A percentile compares a stretch with the other conserved stretches of the same genome.
Evolutionary conservation across 2,329 filamentous ascomycete species (phyloP).

Genomic region (Alternaria triticina): DNA sequence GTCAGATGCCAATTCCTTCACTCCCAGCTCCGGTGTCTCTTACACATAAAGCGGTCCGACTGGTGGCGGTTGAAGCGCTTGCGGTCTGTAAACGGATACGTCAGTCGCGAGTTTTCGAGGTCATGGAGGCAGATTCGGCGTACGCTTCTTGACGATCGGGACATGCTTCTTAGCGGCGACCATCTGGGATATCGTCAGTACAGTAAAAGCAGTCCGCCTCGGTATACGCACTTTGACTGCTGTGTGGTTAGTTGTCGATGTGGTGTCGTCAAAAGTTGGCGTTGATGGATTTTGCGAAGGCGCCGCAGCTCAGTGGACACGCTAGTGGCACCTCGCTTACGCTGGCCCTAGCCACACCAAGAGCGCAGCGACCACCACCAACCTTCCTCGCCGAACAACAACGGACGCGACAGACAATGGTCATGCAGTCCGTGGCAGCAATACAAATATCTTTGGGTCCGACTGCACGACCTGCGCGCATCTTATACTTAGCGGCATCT

Average conservation of each 20-base stretch:
- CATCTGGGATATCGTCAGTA: slow-evolving; percentile 68
- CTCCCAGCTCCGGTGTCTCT: slow-evolving; percentile 24
- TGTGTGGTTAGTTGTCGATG: slow-evolving; percentile 42
- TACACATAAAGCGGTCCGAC: slow-evolving; percentile 92
- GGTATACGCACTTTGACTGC: slow-evolving; percentile 47
- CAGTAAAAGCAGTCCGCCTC: slow-evolving; percentile 4
- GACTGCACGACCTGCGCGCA: neutral
- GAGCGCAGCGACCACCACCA: slow-evolving; percentile 13
- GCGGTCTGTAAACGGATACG: slow-evolving; percentile 67
- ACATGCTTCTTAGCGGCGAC: slow-evolving; percentile 99
- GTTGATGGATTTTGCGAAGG: slow-evolving; percentile 27
- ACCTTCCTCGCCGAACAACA: neutral
- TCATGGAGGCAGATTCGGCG: slow-evolving; percentile 54
- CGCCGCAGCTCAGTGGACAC: slow-evolving; percentile 13
- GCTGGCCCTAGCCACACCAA: slow-evolving; percentile 16
- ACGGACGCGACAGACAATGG: neutral
- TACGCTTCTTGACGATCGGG: slow-evolving; percentile 99
- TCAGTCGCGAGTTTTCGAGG: slow-evolving; percentile 42
- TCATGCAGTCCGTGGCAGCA: neutral
- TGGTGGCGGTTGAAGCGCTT: slow-evolving; percentile 98
- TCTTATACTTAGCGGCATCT: neutral
- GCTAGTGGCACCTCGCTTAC: slow-evolving; percentile 1
- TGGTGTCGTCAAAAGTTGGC: slow-evolving; percentile 15
- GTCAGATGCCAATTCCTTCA: slow-evolving; percentile 31
- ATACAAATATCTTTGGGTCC: neutral